A percentile compares a stretch with the other conserved stretches of the same genome.
Evolutionary conservation across 306 rosid species (phyloP).

Genomic region (Cicer arietinum): DNA sequence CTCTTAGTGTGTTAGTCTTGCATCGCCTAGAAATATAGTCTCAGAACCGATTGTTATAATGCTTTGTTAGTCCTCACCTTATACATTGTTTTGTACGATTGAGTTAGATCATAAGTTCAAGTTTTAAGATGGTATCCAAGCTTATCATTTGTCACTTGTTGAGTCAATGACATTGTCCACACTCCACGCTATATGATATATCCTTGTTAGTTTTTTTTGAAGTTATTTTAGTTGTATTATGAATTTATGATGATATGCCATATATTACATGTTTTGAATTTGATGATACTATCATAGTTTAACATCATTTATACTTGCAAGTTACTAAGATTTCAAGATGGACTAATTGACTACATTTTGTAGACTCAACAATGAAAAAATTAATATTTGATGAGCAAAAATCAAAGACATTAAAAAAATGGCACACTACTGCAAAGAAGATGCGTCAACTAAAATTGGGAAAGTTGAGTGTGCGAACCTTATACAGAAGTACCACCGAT

Average conservation of each 20-base stretch:
- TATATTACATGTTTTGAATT: constrained; percentile 6
- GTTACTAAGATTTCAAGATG: constrained; percentile 5
- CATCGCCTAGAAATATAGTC: no score
- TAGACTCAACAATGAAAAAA: constrained; percentile 81
- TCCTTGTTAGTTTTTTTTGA: no score
- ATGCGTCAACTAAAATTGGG: constrained; percentile 49
- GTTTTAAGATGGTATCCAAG: neutral
- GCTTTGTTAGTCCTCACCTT: neutral
- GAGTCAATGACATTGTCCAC: neutral
- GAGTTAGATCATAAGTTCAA: neutral
- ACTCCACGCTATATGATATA: neutral
- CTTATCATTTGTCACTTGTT: neutral
- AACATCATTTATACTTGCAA: neutral
- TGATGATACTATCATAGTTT: neutral
- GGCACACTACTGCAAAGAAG: constrained; percentile 80
- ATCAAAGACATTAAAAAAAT: constrained; percentile 80
- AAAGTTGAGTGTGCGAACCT: constrained; percentile 48
- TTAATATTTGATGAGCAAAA: constrained; percentile 91
- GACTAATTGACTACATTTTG: constrained; percentile 34
- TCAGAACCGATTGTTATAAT: neutral
- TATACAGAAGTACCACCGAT: constrained; percentile 59
- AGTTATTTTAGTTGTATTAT: neutral
- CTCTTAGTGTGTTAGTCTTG: neutral
- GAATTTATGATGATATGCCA: neutral
- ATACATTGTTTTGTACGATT: neutral